Percentiles rank a stretch among this genome's conserved stretches.
Evolutionary conservation across 1,284 basidiomycete genomes (phyloP).

Genomic region (Pterulicium gracile): DNA sequence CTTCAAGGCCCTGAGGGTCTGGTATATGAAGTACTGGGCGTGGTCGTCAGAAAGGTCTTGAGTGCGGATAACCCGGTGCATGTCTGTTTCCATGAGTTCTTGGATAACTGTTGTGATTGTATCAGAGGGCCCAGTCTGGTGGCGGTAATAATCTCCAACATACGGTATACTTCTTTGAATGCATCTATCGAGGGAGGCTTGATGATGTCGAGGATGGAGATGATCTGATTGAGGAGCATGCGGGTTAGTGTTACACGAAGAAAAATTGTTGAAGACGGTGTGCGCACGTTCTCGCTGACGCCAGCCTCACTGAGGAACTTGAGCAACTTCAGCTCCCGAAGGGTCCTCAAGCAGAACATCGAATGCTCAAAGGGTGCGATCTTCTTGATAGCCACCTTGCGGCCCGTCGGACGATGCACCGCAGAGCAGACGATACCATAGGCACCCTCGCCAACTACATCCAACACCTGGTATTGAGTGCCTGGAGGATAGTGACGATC

Average conservation of each 20-base stretch:
- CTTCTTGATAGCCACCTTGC: constrained; percentile 86
- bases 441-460: constrained; percentile 84
- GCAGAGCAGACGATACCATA: constrained; percentile 88
- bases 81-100: constrained; percentile 66
- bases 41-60: constrained; percentile 79
- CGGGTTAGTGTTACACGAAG: constrained; percentile 6
- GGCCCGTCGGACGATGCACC: constrained; percentile 68
- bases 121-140: constrained; percentile 3
- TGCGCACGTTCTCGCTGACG: constrained; percentile 86
- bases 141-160: constrained; percentile 19
- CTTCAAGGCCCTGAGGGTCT: constrained; percentile 88
- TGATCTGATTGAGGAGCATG: constrained; percentile 49
- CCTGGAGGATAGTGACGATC: constrained; percentile 27
- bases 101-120: constrained; percentile 47
- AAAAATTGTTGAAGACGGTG: constrained; percentile 9
- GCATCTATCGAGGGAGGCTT: constrained; percentile 80
- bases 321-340: constrained; percentile 81
- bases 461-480: constrained; percentile 78
- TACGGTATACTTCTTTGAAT: constrained; percentile 90
- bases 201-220: constrained; percentile 92
- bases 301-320: constrained; percentile 87
- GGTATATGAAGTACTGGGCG: constrained; percentile 71
- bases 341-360: constrained; percentile 82
- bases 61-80: constrained; percentile 67
- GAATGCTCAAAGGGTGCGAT: constrained; percentile 89